These are phyloP conservation scores for Ogataea trehaloabstinens DNA, from an alignment of 805 yeast species.

Conservation along the genomic window DNA sequence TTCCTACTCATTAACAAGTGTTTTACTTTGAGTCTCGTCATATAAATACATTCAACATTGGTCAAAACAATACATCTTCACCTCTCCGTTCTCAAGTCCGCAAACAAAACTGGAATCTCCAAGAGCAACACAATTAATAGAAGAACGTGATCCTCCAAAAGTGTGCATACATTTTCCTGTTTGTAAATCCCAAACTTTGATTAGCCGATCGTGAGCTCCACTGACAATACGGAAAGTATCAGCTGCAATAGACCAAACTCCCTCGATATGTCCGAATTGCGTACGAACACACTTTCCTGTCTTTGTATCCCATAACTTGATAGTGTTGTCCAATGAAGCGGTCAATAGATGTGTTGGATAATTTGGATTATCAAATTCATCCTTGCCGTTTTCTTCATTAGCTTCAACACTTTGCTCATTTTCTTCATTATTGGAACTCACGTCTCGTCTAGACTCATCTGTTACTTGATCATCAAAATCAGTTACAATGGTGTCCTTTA, in stretches of 20 bases:
- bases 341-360: conserved; percentile 84
- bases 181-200: conserved; percentile 95
- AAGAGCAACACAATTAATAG: conserved; percentile 72
- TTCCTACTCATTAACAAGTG: conserved; percentile 58
- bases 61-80: conserved; percentile 81
- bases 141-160: conserved; percentile 64
- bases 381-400: conserved; percentile 22
- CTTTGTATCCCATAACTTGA: conserved; percentile 85
- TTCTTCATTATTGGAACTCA: conserved; percentile 3
- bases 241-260: conserved; percentile 96
- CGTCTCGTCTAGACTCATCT: conserved; percentile 10
- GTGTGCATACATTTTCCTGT: conserved; percentile 94
- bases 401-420: conserved; percentile 21
- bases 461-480: conserved; percentile 25
- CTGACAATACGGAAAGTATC: conserved; percentile 92
- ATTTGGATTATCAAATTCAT: conserved; percentile 25
- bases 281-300: conserved; percentile 90
- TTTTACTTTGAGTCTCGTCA: conserved; percentile 33
- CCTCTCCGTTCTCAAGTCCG: conserved; percentile 85
- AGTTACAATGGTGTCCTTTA: conserved; percentile 54
- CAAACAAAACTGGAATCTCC: conserved; percentile 89
- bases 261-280: conserved; percentile 97
- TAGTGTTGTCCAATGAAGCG: conserved; percentile 88
- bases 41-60: no score
- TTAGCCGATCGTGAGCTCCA: conserved; percentile 89